Conservation (phyloP, 495 filamentous ascomycete genomes). For the Penicillium coprophilum region DNA sequence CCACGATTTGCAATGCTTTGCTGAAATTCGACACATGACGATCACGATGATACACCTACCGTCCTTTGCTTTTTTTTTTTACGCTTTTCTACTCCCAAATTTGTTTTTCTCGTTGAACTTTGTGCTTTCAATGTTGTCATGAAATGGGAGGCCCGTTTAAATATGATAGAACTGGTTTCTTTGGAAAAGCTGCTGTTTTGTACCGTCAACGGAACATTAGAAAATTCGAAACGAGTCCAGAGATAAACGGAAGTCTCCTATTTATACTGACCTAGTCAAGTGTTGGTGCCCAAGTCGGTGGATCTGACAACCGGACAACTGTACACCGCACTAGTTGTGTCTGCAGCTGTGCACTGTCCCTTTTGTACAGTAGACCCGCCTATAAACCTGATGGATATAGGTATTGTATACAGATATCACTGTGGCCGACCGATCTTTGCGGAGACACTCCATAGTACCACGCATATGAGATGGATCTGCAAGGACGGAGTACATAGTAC, state of each 20-base stretch:
- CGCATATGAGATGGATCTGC: background rate
- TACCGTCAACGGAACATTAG: conserved; percentile 3
- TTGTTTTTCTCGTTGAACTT: background rate
- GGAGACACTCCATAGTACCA: background rate
- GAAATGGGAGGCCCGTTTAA: conserved; percentile 21
- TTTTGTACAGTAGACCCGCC: background rate
- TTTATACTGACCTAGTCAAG: conserved; percentile 12
- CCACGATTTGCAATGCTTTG: background rate
- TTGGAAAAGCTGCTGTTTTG: conserved; percentile 9
- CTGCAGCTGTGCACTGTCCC: background rate
- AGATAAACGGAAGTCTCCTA: background rate
- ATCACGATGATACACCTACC: conserved; percentile 21
- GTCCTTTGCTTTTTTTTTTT: background rate
- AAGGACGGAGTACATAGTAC: background rate
- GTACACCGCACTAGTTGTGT: conserved; percentile 6
- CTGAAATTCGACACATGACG: conserved; percentile 11
- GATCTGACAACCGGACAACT: background rate
- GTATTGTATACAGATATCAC: background rate
- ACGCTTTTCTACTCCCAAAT: background rate
- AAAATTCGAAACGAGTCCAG: background rate
- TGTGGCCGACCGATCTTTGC: background rate
- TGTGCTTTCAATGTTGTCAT: conserved; percentile 8
- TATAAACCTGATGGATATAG: background rate
- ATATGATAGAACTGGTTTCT: conserved; percentile 4
- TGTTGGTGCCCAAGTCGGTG: conserved; percentile 20